Conservation (phyloP, 345 rosid species). For the Punica granatum region DNA sequence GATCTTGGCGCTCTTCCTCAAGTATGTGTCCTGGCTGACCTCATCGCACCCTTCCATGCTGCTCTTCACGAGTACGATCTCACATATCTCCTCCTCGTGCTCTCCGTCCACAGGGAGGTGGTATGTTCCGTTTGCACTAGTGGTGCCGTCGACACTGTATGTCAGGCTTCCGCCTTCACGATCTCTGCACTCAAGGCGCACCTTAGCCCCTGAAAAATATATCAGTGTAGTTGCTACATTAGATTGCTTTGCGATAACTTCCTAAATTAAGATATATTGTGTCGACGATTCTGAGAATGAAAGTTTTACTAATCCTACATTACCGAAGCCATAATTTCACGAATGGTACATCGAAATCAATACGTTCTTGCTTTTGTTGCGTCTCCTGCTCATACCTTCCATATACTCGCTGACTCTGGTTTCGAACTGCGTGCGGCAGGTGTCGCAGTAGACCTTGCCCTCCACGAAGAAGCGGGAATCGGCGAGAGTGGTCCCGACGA, state of each 20-base stretch:
- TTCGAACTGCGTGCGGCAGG: slow-evolving; percentile 9
- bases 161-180: not conserved
- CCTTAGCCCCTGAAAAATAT: slow-evolving; percentile 17
- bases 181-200: slow-evolving; percentile 21
- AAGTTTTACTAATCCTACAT: too few relatives aligned
- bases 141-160: slow-evolving; percentile 11
- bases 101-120: slow-evolving; percentile 18
- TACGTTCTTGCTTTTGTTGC: too few relatives aligned
- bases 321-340: too few relatives aligned
- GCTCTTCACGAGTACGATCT: slow-evolving; percentile 14
- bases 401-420: slow-evolving; percentile 3
- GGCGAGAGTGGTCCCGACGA: not conserved
- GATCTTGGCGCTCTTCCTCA: slow-evolving; percentile 14
- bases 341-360: not conserved
- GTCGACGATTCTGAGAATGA: too few relatives aligned
- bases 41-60: slow-evolving; percentile 18
- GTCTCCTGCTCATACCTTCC: not conserved
- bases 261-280: not conserved
- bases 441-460: slow-evolving; percentile 8
- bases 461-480: slow-evolving; percentile 8
- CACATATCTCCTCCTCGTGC: slow-evolving; percentile 29
- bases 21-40: not conserved
- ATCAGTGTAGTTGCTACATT: not conserved
- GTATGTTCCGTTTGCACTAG: slow-evolving; percentile 18
- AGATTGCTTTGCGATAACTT: not conserved